A percentile compares a stretch with the other conserved stretches of the same genome.
Conservation (phyloP, 352 stramenopile species). For the Phytophthora multivora region DNA sequence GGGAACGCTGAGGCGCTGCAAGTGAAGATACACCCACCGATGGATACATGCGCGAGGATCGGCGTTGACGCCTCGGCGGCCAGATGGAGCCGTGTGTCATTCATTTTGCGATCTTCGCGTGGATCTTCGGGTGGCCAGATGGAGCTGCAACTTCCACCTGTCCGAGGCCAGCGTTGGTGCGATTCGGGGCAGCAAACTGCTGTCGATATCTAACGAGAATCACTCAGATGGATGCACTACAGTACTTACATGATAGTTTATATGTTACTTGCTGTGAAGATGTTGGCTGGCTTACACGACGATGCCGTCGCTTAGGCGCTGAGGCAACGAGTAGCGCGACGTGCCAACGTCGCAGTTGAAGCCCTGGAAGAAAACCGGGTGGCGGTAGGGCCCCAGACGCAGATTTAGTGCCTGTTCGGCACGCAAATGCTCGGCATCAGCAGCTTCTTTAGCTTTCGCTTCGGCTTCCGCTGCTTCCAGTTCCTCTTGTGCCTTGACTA, state of each 20-base stretch:
- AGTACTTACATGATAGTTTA: slow-evolving; percentile 28
- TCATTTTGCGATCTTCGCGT: slow-evolving; percentile 11
- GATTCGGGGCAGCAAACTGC: neutral
- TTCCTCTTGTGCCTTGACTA: slow-evolving; percentile 15
- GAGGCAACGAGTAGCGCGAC: slow-evolving; percentile 27
- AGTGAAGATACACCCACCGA: neutral
- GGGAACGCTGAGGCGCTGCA: slow-evolving; percentile 20
- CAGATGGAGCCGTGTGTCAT: neutral
- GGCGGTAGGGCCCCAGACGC: slow-evolving; percentile 32
- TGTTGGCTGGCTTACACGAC: slow-evolving; percentile 19
- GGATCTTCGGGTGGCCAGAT: slow-evolving; percentile 1
- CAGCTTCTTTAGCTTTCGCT: slow-evolving; percentile 17
- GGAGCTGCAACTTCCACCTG: neutral
- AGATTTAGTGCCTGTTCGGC: slow-evolving; percentile 34
- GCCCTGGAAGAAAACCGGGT: slow-evolving; percentile 41
- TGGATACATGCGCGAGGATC: slow-evolving; percentile 8
- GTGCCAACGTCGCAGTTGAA: slow-evolving; percentile 37
- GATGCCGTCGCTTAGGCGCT: slow-evolving; percentile 16
- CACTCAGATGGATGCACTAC: slow-evolving; percentile 2
- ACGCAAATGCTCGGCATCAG: slow-evolving; percentile 21
- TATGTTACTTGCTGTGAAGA: slow-evolving; percentile 13
- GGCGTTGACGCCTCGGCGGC: neutral
- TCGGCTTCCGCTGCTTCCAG: slow-evolving; percentile 5
- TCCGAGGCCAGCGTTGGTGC: neutral
- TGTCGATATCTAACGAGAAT: slow-evolving; percentile 9